These are phyloP conservation scores for Laguncularia racemosa DNA, from an alignment of 345 rosid species.

Conservation along the genomic window DNA sequence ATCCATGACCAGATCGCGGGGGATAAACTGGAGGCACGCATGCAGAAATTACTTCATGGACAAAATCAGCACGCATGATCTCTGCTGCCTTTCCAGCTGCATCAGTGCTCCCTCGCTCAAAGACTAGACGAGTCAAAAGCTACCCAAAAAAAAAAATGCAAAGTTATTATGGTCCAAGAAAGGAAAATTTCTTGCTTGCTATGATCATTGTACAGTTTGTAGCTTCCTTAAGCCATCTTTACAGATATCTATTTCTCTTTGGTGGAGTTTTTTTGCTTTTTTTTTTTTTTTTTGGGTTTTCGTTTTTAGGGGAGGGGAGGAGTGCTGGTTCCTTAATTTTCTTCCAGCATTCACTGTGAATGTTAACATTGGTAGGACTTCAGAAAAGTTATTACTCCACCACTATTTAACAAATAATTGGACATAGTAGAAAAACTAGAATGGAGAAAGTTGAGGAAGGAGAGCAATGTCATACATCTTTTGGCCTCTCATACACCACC, in stretches of 20 bases:
- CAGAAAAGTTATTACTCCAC: no score
- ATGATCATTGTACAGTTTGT: no score
- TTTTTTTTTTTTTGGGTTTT: no score
- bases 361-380: no score
- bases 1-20: slow-evolving; percentile 89
- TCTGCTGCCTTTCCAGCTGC: slow-evolving; percentile 97
- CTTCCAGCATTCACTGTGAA: no score
- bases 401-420: no score
- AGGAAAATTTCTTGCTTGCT: no score
- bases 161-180: background rate
- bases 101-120: slow-evolving; percentile 92
- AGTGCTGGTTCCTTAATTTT: no score
- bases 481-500: slow-evolving; percentile 92
- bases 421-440: background rate
- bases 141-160: slow-evolving; percentile 23
- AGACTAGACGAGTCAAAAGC: slow-evolving; percentile 94
- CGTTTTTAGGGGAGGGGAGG: no score
- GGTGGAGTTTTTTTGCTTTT: no score
- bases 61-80: slow-evolving; percentile 94
- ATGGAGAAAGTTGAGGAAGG: slow-evolving; percentile 8
- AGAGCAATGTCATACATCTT: slow-evolving; percentile 63
- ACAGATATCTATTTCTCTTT: no score
- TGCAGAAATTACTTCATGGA: slow-evolving; percentile 93
- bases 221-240: no score
- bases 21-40: slow-evolving; percentile 98